These are phyloP conservation scores for Coccomyxa sp. DNA, from an alignment of 139 green algal genomes.

Conservation along the genomic window DNA sequence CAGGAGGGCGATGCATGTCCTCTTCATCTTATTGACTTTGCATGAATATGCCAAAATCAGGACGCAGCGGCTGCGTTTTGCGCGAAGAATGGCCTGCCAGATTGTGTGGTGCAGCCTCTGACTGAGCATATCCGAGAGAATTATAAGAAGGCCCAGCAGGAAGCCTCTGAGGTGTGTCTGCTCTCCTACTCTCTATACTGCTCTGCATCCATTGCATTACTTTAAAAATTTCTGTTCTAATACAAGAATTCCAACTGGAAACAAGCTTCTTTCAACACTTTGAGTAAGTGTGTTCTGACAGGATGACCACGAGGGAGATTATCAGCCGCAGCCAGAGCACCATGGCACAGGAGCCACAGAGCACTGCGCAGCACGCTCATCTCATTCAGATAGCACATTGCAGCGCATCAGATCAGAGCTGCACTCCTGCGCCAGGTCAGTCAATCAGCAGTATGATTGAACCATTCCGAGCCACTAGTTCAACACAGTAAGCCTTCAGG, in stretches of 20 bases:
- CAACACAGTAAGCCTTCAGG: no score
- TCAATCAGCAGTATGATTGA: no score
- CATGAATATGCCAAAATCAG: background rate
- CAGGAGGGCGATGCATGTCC: no score
- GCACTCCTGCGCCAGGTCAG: no score
- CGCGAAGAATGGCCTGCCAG: constrained; percentile 50
- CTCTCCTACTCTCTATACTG: background rate
- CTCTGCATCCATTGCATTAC: background rate
- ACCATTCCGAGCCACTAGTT: no score
- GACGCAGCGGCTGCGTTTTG: constrained; percentile 65
- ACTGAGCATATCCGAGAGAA: constrained; percentile 67
- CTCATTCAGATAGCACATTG: no score
- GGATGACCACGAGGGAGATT: no score
- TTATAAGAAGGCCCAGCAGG: constrained; percentile 33
- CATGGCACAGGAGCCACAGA: no score
- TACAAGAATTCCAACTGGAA: background rate
- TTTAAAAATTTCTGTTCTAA: no score
- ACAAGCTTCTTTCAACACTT: background rate
- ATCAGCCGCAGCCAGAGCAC: no score
- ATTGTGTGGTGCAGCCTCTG: constrained; percentile 54
- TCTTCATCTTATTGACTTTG: background rate
- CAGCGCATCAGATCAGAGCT: no score
- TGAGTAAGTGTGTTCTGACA: background rate
- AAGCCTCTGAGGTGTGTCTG: background rate
- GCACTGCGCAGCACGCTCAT: no score